phyloP scores from a whole-genome alignment of 2,329 filamentous ascomycete species.

The Moelleriella libera region DNA sequence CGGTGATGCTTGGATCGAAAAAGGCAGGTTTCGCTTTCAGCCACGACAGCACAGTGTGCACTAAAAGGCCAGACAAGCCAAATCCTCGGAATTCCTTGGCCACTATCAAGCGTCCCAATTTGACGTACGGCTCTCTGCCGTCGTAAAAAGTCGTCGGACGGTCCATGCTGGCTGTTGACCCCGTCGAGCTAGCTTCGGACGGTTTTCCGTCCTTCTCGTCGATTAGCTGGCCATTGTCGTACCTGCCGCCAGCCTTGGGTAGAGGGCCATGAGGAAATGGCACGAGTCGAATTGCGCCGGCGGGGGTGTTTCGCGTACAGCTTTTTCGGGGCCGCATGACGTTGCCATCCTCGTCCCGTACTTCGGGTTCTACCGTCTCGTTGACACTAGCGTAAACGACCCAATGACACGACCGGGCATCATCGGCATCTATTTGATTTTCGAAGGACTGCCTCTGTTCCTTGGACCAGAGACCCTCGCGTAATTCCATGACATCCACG shows the following conservation, averaged over 20 bases:
- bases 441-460: slow-evolving; percentile 46
- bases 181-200: slow-evolving; percentile 2
- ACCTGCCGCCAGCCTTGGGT: slow-evolving; percentile 34
- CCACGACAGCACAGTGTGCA: slow-evolving; percentile 56
- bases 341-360: slow-evolving; percentile 26
- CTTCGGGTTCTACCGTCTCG: slow-evolving; percentile 25
- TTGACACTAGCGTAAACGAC: slow-evolving; percentile 62
- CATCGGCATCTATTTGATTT: slow-evolving; percentile 70
- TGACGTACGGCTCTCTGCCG: slow-evolving; percentile 62
- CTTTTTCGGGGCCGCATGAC: slow-evolving; percentile 27
- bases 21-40: slow-evolving; percentile 43
- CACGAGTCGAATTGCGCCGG: slow-evolving; percentile 67
- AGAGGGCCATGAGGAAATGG: slow-evolving; percentile 65
- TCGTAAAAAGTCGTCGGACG: slow-evolving; percentile 38
- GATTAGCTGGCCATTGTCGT: slow-evolving; percentile 28
- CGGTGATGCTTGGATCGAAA: slow-evolving; percentile 35
- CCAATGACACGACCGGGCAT: slow-evolving; percentile 71
- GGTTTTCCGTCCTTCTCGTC: slow-evolving; percentile 6
- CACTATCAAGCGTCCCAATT: slow-evolving; percentile 67
- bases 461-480: slow-evolving; percentile 43
- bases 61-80: slow-evolving; percentile 50
- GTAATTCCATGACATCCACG: slow-evolving; percentile 48
- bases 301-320: slow-evolving; percentile 31
- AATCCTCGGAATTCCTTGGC: slow-evolving; percentile 48
- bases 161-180: slow-evolving; percentile 18